phyloP scores from a whole-genome alignment of 441 rosid genomes.

The Erodium moschatum region DNA sequence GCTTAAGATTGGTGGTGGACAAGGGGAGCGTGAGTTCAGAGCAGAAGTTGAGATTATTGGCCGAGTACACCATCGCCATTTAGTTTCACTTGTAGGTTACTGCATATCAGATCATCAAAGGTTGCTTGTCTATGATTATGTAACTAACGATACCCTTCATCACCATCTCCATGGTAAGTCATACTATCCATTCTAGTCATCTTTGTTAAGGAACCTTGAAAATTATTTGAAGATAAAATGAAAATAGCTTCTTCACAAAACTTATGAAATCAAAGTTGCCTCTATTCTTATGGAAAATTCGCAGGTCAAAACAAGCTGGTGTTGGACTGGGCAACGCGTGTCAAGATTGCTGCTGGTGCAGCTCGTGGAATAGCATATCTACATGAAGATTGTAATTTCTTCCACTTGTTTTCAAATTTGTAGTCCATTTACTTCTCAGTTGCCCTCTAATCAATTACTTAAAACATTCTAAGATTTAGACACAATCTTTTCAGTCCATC shows the following conservation, averaged over 20 bases:
- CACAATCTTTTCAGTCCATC: background rate
- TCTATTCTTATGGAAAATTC: conserved; percentile 14
- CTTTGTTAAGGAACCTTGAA: too few relatives aligned
- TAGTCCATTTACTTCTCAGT: background rate
- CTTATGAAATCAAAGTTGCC: background rate
- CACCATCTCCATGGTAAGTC: conserved; percentile 81
- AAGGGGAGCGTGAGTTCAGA: conserved; percentile 85
- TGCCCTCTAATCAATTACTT: background rate
- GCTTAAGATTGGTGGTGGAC: conserved; percentile 67
- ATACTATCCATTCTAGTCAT: conserved; percentile 15
- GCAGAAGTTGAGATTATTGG: conserved; percentile 89
- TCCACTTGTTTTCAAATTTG: background rate
- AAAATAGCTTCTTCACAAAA: conserved; percentile 8
- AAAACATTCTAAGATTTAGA: background rate
- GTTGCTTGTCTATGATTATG: conserved; percentile 78
- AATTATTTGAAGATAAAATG: background rate
- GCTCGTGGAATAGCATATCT: conserved; percentile 96
- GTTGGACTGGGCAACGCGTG: conserved; percentile 65
- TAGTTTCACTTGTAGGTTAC: conserved; percentile 88
- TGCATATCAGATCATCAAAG: conserved; percentile 61
- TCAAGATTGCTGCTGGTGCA: conserved; percentile 78
- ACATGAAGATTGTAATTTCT: conserved; percentile 81
- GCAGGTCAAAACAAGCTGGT: conserved; percentile 51
- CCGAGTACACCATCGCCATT: conserved; percentile 80
- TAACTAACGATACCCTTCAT: conserved; percentile 71